Percentiles rank a stretch among this genome's conserved stretches.
Conservation (phyloP, 257 asterid species). For the Scutellaria baicalensis region DNA sequence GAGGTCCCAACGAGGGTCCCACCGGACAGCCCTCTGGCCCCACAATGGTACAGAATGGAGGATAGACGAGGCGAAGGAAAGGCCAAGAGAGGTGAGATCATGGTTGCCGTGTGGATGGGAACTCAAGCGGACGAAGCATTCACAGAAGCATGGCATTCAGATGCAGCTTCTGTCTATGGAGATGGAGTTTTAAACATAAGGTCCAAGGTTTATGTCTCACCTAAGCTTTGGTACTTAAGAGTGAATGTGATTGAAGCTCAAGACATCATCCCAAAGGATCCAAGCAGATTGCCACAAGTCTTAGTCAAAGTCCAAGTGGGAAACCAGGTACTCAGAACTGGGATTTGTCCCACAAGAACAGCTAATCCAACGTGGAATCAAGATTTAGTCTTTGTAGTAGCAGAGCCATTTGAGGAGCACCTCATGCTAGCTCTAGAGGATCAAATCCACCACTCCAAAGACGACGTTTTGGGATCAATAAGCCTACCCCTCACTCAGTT, state of each 20-base stretch:
- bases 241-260: constrained; percentile 80
- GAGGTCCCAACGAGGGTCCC: constrained; percentile 74
- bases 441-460: constrained; percentile 45
- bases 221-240: constrained; percentile 76
- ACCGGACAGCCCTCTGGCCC: constrained; percentile 82
- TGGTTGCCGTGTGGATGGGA: constrained; percentile 77
- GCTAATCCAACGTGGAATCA: constrained; percentile 77
- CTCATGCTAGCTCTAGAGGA: constrained; percentile 61
- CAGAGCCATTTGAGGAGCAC: constrained; percentile 80
- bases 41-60: constrained; percentile 72
- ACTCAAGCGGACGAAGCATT: constrained; percentile 80
- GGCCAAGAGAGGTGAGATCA: constrained; percentile 45
- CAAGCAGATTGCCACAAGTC: constrained; percentile 45
- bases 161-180: constrained; percentile 55
- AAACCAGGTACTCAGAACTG: constrained; percentile 51
- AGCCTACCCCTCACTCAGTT: constrained; percentile 38
- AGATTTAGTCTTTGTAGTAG: constrained; percentile 60
- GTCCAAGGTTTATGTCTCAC: constrained; percentile 72
- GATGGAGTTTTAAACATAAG: constrained; percentile 57
- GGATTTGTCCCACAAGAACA: constrained; percentile 32
- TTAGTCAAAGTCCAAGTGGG: constrained; percentile 54
- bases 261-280: constrained; percentile 43
- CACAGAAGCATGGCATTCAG: constrained; percentile 80
- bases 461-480: constrained; percentile 50
- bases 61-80: constrained; percentile 46